phyloP scores from a whole-genome alignment of 371 early-diverging fungal species.

The Mortierella sp. region DNA sequence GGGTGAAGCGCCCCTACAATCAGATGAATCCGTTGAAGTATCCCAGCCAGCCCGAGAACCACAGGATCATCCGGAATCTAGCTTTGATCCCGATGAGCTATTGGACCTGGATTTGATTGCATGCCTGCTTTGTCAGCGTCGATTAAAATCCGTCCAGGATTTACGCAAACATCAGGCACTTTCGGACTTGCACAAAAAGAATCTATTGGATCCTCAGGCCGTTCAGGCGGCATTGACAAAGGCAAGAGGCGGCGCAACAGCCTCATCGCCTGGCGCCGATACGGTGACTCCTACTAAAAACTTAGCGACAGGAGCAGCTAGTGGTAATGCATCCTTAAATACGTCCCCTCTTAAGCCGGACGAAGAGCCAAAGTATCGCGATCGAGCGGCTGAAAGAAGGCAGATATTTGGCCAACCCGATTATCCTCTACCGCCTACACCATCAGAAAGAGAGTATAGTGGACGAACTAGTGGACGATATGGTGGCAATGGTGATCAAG shows the following conservation, averaged over 20 bases:
- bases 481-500: conserved; percentile 21
- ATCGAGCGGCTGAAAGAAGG: conserved; percentile 77
- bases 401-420: conserved; percentile 75
- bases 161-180: conserved; percentile 69
- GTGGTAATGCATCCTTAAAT: background rate
- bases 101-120: conserved; percentile 64
- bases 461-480: conserved; percentile 17
- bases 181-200: conserved; percentile 76
- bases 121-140: conserved; percentile 79
- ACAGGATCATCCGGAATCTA: conserved; percentile 32
- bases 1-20: conserved; percentile 7
- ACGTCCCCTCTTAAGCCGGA: background rate
- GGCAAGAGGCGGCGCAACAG: conserved; percentile 26
- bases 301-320: background rate
- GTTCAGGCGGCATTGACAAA: conserved; percentile 35
- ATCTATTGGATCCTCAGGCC: conserved; percentile 38
- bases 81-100: conserved; percentile 61
- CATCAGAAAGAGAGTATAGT: conserved; percentile 18
- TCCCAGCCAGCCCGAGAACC: background rate
- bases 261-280: background rate
- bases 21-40: background rate
- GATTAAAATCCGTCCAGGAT: conserved; percentile 69
- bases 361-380: conserved; percentile 65
- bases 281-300: background rate
- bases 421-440: conserved; percentile 55